Evolutionary conservation across 345 rosid species (phyloP), one percentile per base, ranked within the genome.

Genomic region (Raphanus raphanistrum): DNA sequence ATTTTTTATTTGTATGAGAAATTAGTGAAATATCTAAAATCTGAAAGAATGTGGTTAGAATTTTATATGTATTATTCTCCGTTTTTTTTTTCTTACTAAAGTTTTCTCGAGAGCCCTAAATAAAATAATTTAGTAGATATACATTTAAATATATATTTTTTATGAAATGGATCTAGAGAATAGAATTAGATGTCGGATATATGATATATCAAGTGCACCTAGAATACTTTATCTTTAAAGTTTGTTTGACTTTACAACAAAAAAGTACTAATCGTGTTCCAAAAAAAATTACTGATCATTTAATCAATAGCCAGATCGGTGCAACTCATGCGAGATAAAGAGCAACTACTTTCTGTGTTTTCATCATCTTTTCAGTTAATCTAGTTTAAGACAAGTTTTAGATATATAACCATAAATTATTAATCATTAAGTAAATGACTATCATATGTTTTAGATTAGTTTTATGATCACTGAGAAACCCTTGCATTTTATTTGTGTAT

Each of bases 251-350:
- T 41, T 26, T 43, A 64, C 29, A 64, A 35, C 35, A 8, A 21
- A 63, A 64, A 35, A 35, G 50, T 9, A 35, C 68, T 64, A 64
- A 64, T 64, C 48, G 16, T 21, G 21, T 21, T 21, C 21, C 21
- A 21, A 21, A 21, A 21, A 21, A 21, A 21, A 21, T 21, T 21
- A 21, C 21, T 21, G 21, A 21, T 21, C 21, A 21, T 21, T 21
- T 21, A 17, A 33, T 63, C 67, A 63, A 63, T 8, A 33, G 67
- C 38, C 45, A 63, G 67, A 33, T 64, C n/a, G 48, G 68, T 63
- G 68, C 45, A 63, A 63, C 48, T 63, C 68, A 63, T 16, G 28
- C n/a, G 26, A 33, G 48, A 33, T 13, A 33, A 35, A 17, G 68
- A 63, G 67, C 50, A 35, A 64, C 68, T 35, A 64, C 11, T 3